Evolutionary conservation across 1,284 basidiomycete species (phyloP).

Genomic region (Moniliella sp.): DNA sequence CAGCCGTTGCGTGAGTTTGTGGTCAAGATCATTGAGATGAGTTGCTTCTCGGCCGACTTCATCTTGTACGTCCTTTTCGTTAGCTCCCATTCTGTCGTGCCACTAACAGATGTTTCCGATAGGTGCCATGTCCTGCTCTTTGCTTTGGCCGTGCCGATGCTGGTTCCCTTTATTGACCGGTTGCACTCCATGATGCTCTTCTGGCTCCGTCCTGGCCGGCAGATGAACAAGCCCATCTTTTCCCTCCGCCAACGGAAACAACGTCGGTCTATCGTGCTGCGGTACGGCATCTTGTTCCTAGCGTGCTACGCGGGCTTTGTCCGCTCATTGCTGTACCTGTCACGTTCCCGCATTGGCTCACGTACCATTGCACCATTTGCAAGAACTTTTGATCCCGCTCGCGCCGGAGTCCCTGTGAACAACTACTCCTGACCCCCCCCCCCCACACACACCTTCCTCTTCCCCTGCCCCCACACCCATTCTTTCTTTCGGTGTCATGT

Average conservation of each 20-base stretch:
- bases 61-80: no score
- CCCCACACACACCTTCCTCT: no score
- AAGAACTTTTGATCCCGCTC: no score
- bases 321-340: no score
- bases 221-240: constrained; percentile 54
- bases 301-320: constrained; percentile 53
- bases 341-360: no score
- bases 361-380: no score
- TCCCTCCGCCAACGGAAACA: constrained; percentile 30
- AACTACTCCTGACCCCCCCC: no score
- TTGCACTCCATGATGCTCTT: constrained; percentile 29
- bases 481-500: no score
- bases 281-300: constrained; percentile 62
- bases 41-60: constrained; percentile 30
- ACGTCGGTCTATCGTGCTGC: constrained; percentile 35
- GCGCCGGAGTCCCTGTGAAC: no score
- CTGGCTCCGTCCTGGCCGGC: constrained; percentile 41
- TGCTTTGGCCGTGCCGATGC: constrained; percentile 40
- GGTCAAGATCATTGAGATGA: constrained; percentile 33
- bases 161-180: constrained; percentile 19
- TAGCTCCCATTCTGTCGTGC: no score
- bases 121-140: constrained; percentile 31
- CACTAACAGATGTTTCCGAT: no score
- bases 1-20: constrained; percentile 32
- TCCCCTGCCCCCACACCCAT: no score